Conservation (phyloP, 768 basidiomycete species). For the Crepidotus variabilis region DNA sequence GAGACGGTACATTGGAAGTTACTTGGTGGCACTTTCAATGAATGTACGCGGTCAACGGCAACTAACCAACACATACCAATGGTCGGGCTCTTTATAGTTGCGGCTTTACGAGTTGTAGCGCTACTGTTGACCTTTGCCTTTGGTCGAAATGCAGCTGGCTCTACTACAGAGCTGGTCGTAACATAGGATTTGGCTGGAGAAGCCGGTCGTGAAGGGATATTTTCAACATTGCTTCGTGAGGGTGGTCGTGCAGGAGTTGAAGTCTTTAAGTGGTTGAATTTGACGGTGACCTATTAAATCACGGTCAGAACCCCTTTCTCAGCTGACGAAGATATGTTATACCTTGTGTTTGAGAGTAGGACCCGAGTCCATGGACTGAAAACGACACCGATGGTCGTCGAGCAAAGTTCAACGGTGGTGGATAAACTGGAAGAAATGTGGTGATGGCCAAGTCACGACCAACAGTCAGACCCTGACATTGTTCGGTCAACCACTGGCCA, state of each 20-base stretch:
- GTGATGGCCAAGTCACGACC: not conserved
- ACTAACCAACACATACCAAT: conserved; percentile 11
- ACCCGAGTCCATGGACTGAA: conserved; percentile 16
- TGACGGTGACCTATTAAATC: conserved; percentile 19
- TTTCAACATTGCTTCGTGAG: conserved; percentile 21
- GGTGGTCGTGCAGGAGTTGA: conserved; percentile 23
- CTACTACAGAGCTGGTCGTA: conserved; percentile 16
- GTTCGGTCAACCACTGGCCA: not conserved
- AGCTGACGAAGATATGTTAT: conserved; percentile 1
- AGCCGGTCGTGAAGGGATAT: conserved; percentile 36
- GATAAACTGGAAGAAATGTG: not conserved
- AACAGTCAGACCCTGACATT: not conserved
- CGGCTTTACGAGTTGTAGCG: conserved; percentile 35
- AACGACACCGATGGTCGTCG: not conserved
- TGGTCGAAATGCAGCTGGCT: conserved; percentile 32
- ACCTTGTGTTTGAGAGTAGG: conserved; percentile 46
- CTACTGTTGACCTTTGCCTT: conserved; percentile 63
- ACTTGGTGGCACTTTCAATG: conserved; percentile 4
- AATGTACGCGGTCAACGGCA: not conserved
- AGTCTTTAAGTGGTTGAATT: conserved; percentile 19
- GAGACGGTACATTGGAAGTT: conserved; percentile 26
- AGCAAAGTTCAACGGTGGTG: not conserved
- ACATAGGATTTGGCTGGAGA: conserved; percentile 34
- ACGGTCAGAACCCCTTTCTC: conserved; percentile 24
- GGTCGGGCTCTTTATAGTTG: conserved; percentile 7